Conservation (phyloP, 169 alveolate genomes). For the Theileria luwenshuni region DNA sequence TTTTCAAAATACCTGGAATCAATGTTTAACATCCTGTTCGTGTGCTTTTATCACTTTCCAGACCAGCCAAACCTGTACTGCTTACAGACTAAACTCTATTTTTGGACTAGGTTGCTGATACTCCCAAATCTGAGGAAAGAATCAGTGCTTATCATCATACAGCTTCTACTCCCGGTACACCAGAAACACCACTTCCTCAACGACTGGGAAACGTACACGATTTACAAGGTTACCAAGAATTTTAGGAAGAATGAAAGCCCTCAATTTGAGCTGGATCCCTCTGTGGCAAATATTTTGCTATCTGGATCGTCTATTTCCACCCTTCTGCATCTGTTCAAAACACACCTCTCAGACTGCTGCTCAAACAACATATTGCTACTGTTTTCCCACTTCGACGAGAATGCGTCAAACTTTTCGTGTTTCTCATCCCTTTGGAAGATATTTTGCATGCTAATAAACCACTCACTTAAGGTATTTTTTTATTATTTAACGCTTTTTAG, state of each 20-base stretch:
- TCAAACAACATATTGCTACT: slow-evolving; percentile 10
- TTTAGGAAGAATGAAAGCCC: neutral
- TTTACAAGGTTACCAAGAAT: neutral
- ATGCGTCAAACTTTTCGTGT: slow-evolving; percentile 19
- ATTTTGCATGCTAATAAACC: slow-evolving; percentile 29
- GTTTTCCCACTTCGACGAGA: slow-evolving; percentile 2
- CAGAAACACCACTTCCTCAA: slow-evolving; percentile 17
- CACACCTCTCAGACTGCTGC: slow-evolving; percentile 48
- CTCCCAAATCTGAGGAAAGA: slow-evolving; percentile 16
- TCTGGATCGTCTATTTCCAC: slow-evolving; percentile 17
- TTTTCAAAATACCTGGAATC: slow-evolving; percentile 8
- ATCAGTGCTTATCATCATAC: slow-evolving; percentile 6
- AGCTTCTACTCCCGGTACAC: slow-evolving; percentile 25
- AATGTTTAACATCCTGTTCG: slow-evolving; percentile 14
- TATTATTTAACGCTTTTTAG: neutral
- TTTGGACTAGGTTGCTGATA: slow-evolving; percentile 20
- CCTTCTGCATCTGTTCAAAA: slow-evolving; percentile 13
- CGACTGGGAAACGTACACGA: slow-evolving; percentile 11
- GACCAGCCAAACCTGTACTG: slow-evolving; percentile 13
- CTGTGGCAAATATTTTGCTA: slow-evolving; percentile 15
- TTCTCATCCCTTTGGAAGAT: slow-evolving; percentile 35
- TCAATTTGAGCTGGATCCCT: slow-evolving; percentile 17
- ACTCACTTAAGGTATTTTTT: slow-evolving; percentile 29
- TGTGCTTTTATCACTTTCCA: slow-evolving; percentile 12
- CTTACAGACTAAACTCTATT: slow-evolving; percentile 4